Percentiles rank a stretch among this genome's conserved stretches.
Conservation (phyloP, 2,329 filamentous ascomycete genomes). For the Byssothecium circinans region DNA sequence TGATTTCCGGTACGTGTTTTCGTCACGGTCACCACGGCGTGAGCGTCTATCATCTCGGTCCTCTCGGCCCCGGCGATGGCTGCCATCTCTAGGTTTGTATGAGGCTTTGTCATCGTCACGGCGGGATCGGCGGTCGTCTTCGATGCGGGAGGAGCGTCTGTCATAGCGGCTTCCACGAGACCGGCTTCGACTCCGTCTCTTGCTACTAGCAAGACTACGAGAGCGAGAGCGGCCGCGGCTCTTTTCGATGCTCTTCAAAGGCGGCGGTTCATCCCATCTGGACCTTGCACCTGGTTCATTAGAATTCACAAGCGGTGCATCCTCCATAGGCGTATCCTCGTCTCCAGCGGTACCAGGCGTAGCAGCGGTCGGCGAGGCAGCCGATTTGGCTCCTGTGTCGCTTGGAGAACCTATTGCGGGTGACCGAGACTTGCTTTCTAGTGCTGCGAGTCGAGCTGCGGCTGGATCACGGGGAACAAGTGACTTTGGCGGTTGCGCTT, state of each 20-base stretch:
- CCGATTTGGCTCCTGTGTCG: constrained; percentile 23
- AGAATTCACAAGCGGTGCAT: constrained; percentile 24
- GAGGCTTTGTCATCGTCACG: constrained; percentile 19
- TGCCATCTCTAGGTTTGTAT: constrained; percentile 23
- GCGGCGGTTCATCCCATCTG: constrained; percentile 31
- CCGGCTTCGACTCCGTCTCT: constrained; percentile 32
- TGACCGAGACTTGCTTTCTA: constrained; percentile 32
- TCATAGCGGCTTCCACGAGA: constrained; percentile 39
- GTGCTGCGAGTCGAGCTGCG: constrained; percentile 30
- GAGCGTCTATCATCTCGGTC: constrained; percentile 28
- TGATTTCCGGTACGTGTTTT: constrained; percentile 34
- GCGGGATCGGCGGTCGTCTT: constrained; percentile 26
- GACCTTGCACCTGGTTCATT: constrained; percentile 17
- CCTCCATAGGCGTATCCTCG: constrained; percentile 32
- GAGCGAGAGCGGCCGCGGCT: constrained; percentile 29
- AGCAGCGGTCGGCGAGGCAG: constrained; percentile 18
- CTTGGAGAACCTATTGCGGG: constrained; percentile 25
- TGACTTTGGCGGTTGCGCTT: constrained; percentile 39
- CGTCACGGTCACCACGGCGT: constrained; percentile 29
- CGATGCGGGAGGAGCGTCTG: constrained; percentile 25
- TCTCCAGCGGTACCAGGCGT: constrained; percentile 12
- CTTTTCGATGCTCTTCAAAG: constrained; percentile 23
- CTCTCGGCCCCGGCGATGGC: constrained; percentile 26
- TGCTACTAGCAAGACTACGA: constrained; percentile 29
- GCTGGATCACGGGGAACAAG: constrained; percentile 40